Evolutionary conservation across 2,329 filamentous ascomycete genomes (phyloP), one percentile per base, ranked within the genome.

Genomic region (Chlorencoelia australis): DNA sequence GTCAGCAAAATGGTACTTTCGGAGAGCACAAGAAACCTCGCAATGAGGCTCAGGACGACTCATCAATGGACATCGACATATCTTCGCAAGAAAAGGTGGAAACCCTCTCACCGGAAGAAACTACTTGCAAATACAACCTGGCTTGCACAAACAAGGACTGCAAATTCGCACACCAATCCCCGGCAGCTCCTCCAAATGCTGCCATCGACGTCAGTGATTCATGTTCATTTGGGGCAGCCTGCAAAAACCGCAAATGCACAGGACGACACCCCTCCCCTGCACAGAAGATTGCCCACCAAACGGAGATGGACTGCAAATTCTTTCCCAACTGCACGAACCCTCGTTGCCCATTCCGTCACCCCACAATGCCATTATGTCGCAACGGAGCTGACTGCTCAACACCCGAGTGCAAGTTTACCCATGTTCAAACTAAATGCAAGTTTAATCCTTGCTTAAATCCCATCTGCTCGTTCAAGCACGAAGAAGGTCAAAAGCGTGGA

Each of bases 231-330:
- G 89, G 87, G 14, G 86, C 78, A 2, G 87, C 87, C 7, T 98
- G 91, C 75, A 94, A 91, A 64, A 98, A 96, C 68, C 73, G 76
- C 53, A 96, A 96, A 64, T 98, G 91, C 56, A 83, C 82, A 7
- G 88, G 74, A 19, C 83, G 86, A 41, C 91, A 98, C 59, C 91
- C 91, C 2, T 95, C 88, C 5, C 91, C 91, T 1, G 87, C 89
- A 5, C 73, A 82, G 49, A 84, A 78, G 57, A 65, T 74, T 34
- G 77, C 79, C 17, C 84, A 89, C 57, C 82, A 94, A 62, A 72
- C 77, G 41, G 82, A 91, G 58, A 78, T 83, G 58, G 80, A 93
- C 53, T 94, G 88, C 73, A 85, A 82, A 55, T 94, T 87, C 68
- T 94, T 76, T 59, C 86, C 88, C 40, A 85, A 93, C 63, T 94